Evolutionary conservation across 257 asterid species (phyloP).

Genomic region (Rehmannia glutinosa): DNA sequence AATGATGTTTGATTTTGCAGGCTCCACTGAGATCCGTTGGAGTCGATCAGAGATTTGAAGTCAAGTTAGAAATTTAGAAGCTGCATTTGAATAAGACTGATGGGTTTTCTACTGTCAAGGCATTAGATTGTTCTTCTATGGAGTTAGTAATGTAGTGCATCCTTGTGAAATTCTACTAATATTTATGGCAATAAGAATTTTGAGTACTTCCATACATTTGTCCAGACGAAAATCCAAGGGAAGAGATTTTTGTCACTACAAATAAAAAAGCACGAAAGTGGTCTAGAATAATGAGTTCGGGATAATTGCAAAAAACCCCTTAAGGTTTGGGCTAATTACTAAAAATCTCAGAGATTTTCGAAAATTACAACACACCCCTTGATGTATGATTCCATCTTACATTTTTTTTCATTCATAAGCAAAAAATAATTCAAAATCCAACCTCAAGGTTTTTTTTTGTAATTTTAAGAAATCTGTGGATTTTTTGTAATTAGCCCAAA

Average conservation of each 20-base stretch:
- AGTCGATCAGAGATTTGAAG: constrained; percentile 18
- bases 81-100: constrained; percentile 31
- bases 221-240: not conserved
- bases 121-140: not conserved
- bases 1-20: too few relatives aligned
- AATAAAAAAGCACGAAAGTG: not conserved
- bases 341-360: too few relatives aligned
- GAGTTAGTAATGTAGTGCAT: not conserved
- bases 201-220: constrained; percentile 1
- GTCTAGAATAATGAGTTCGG: too few relatives aligned
- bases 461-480: too few relatives aligned
- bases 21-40: constrained; percentile 30
- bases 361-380: too few relatives aligned
- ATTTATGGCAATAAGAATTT: constrained; percentile 10
- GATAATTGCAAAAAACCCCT: too few relatives aligned
- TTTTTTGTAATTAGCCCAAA: not conserved
- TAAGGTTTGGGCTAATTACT: too few relatives aligned
- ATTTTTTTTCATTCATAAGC: too few relatives aligned
- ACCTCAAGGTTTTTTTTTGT: too few relatives aligned
- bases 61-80: constrained; percentile 14
- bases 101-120: not conserved
- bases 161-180: not conserved
- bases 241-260: too few relatives aligned
- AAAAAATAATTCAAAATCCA: too few relatives aligned
- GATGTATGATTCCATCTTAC: not conserved